Evolutionary conservation across 2,329 filamentous ascomycete genomes (phyloP), one percentile per base, ranked within the genome.

Genomic region (Diaporthe australafricana): DNA sequence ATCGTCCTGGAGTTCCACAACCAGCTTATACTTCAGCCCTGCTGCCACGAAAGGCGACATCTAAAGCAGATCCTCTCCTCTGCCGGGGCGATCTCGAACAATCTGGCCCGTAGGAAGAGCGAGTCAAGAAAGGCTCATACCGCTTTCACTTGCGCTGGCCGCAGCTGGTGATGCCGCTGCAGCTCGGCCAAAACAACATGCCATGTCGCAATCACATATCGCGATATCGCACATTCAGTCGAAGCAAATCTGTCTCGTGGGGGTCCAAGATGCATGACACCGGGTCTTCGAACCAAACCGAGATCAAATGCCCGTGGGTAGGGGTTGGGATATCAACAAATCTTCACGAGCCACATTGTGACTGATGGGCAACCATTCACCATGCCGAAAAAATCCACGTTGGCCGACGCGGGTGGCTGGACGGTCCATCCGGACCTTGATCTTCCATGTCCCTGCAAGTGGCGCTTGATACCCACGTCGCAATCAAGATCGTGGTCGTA

Each of bases 311-410:
- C 17, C 17, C 60, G 30, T 65, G 60, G 60, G 60, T 65, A 50
- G 30, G 45, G 60, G 27, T 25, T 50, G 47, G 42, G 60, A 50
- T 65, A 50, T 65, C 60, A 65, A 65, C 60, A 65, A 25, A 65
- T 38, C 20, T n/a, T 27, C 45, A 25, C 7, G 60, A 50, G 60
- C 60, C 60, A 25, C 42, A 63, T 16, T 12, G 27, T 20, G 30
- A 11, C 27, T 20, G 42, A 20, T 20, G 78, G 80, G 17, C 79
- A 78, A 0, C 80, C 73, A 9, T 84, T 80, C 0, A 77, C 78
- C 30, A 86, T 75, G 27, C 76, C 79, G 4, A 78, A 76, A 70
- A 77, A 85, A 0, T 83, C 85, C 32, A 85, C 81, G 71, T 86
- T 86, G 5, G 73, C 77, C 30, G 85, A 81, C 0, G 78, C 79